Evolutionary conservation across 2,329 filamentous ascomycete species (phyloP).

Genomic region (Trichoderma sp.): DNA sequence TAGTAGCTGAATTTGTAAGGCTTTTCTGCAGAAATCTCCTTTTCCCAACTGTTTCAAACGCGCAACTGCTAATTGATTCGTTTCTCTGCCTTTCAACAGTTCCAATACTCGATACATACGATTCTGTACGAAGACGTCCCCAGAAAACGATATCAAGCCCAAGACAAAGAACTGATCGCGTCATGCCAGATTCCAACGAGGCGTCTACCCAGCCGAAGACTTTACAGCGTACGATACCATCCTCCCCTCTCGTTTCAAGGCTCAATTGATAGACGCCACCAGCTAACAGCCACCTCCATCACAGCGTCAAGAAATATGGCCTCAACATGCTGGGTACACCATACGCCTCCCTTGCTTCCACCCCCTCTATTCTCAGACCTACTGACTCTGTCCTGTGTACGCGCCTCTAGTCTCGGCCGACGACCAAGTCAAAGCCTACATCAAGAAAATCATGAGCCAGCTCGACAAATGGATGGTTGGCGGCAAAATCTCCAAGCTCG

Average conservation of each 20-base stretch:
- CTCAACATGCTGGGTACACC: constrained; percentile 86
- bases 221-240: constrained; percentile 80
- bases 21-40: constrained; percentile 15
- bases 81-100: constrained; percentile 48
- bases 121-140: constrained; percentile 67
- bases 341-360: not conserved
- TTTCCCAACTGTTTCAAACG: not conserved
- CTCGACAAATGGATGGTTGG: constrained; percentile 97
- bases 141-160: not conserved
- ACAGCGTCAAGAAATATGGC: constrained; percentile 92
- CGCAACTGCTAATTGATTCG: constrained; percentile 27
- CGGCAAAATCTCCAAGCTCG: constrained; percentile 95
- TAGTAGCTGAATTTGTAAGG: constrained; percentile 87
- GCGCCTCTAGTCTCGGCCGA: constrained; percentile 73
- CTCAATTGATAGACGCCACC: not conserved
- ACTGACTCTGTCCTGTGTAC: not conserved
- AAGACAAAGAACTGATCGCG: constrained; percentile 1
- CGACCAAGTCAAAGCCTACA: constrained; percentile 98
- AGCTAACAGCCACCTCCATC: not conserved
- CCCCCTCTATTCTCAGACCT: not conserved
- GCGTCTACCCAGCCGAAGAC: constrained; percentile 89
- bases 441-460: constrained; percentile 99
- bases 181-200: constrained; percentile 72
- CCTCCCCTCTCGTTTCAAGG: not conserved
- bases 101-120: constrained; percentile 97